These are phyloP conservation scores for Ophiostoma pallidulum DNA, from an alignment of 2,329 filamentous ascomycete genomes.

Conservation along the genomic window DNA sequence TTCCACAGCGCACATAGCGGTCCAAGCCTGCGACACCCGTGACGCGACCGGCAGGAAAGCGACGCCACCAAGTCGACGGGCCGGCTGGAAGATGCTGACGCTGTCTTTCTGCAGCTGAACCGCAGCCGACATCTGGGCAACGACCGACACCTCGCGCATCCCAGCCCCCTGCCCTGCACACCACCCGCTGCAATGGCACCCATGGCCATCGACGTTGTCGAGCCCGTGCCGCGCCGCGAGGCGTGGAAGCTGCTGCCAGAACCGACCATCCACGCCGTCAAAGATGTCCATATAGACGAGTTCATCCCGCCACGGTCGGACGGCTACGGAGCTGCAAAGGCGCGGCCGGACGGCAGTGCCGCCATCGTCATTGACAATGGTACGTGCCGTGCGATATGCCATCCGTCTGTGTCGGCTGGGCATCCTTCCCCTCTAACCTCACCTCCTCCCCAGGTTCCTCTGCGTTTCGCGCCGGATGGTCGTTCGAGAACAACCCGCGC, in stretches of 20 bases:
- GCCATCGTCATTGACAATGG: constrained; percentile 98
- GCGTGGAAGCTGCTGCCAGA: constrained; percentile 39
- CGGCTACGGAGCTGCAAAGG: constrained; percentile 60
- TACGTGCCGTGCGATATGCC: too few relatives aligned
- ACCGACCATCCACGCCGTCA: constrained; percentile 49
- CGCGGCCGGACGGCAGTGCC: constrained; percentile 44
- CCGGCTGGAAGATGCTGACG: too few relatives aligned
- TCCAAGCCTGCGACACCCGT: too few relatives aligned
- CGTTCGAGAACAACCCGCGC: constrained; percentile 75
- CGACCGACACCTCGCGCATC: background rate
- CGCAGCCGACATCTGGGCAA: too few relatives aligned
- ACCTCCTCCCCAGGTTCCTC: constrained; percentile 63
- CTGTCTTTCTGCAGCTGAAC: too few relatives aligned
- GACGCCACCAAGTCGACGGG: too few relatives aligned
- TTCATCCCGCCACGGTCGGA: constrained; percentile 47
- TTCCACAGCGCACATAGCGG: too few relatives aligned
- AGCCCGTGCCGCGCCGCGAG: constrained; percentile 30
- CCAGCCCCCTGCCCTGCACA: background rate
- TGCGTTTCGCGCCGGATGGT: constrained; percentile 87
- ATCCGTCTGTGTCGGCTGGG: too few relatives aligned
- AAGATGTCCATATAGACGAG: constrained; percentile 52
- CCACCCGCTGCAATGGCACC: constrained; percentile 35
- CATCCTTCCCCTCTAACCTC: constrained; percentile 11
- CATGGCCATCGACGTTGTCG: constrained; percentile 42
- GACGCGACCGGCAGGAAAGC: too few relatives aligned